These are phyloP conservation scores for Draba incana DNA, from an alignment of 345 rosid genomes.

Conservation along the genomic window DNA sequence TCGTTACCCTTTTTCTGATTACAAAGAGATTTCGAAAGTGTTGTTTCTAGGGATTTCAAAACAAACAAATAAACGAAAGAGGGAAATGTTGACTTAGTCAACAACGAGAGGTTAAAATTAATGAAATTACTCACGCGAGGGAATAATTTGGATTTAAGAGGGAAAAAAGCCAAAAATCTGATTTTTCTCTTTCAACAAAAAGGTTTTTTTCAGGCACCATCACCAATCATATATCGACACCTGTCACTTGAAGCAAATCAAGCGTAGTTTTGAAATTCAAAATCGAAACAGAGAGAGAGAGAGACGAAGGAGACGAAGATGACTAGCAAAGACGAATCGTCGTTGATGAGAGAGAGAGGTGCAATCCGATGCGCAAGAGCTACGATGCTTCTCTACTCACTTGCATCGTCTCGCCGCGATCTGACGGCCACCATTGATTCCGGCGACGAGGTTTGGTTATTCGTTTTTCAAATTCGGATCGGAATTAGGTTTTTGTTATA, in stretches of 20 bases:
- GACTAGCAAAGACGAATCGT: constrained; percentile 27
- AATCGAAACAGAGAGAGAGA: constrained; percentile 17
- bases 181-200: background rate
- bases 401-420: constrained; percentile 32
- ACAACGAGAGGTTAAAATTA: background rate
- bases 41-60: background rate
- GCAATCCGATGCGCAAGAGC: constrained; percentile 40
- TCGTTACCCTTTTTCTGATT: background rate
- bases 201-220: no score
- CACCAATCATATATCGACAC: no score
- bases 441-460: constrained; percentile 33
- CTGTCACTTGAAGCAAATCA: no score
- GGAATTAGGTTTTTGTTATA: background rate
- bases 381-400: constrained; percentile 39
- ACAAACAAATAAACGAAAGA: no score
- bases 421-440: no score
- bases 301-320: constrained; percentile 35
- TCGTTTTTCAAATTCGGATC: background rate
- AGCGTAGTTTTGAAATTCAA: constrained; percentile 25
- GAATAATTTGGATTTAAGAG: background rate
- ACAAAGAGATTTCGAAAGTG: background rate
- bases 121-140: background rate
- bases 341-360: constrained; percentile 21
- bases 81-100: no score
- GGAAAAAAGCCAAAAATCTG: background rate